Evolutionary conservation across 2,329 filamentous ascomycete genomes (phyloP), one percentile per base, ranked within the genome.

Genomic region (Trichoderma sp.): DNA sequence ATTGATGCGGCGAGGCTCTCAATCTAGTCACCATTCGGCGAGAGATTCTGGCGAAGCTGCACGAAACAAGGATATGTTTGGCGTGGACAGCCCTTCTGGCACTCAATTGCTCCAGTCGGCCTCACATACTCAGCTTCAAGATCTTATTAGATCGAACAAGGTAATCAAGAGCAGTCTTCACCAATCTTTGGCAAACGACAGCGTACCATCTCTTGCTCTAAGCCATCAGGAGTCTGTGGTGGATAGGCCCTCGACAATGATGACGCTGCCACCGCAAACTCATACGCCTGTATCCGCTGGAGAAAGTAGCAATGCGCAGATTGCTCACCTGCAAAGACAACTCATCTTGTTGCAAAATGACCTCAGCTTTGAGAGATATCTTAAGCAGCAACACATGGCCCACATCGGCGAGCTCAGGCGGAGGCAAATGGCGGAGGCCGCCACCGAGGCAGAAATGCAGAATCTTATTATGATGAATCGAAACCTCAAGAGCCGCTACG

Each of bases 351-450:
- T 97, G 12, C 91, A 93, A 62, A 97, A 95, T 77, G 94, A 97
- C 79, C 86, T 97, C 60, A 94, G 93, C 78, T 97, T 96, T 80
- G 94, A 97, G 82, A 89, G 93, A 31, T 96, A 95, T 83, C 88
- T 96, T 80, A 96, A 95, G 81, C 91, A 95, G 78, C 94, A 97
- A 80, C 94, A 96, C 82, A 90, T 95, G 78, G 90, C 92, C 2
- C 93, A 96, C 76, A 95, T 97, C 81, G 93, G 93, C 1, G 93
- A 94, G 80, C 85, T 97, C 59, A 92, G 94, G 78, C 89, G 93
- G 16, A 91, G 92, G 77, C 92, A 95, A 75, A 91, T 96, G 77
- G 90, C 90, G 78, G 93, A 95, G 82, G 93, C 93, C 8, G 93
- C 93, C 2, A 93, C 91, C 1, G 94, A 96, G 81, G 94, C 94